A percentile compares a stretch with the other conserved stretches of the same genome.
Conservation (phyloP, 23 red algal species). For the Gracilaria domingensis region DNA sequence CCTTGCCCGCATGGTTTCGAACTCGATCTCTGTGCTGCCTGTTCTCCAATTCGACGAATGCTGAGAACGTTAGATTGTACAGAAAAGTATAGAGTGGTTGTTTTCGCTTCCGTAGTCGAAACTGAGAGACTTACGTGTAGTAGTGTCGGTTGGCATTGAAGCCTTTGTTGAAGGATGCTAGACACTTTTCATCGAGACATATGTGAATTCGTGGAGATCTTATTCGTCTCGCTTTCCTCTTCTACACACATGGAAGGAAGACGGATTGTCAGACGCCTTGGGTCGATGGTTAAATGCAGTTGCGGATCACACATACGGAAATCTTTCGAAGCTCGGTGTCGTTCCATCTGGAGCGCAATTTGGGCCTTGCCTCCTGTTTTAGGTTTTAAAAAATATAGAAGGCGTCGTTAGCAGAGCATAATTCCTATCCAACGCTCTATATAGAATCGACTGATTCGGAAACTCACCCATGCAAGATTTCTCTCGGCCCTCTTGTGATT, state of each 20-base stretch:
- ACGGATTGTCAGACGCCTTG: too few species aligned
- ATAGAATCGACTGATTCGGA: neutral
- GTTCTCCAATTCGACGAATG: neutral
- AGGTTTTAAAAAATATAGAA: neutral
- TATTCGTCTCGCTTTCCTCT: neutral
- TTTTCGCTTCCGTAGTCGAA: neutral
- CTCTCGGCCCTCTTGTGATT: constrained; percentile 17
- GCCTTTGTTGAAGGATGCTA: constrained; percentile 31
- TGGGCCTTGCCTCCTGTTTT: neutral
- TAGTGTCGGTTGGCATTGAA: constrained; percentile 31
- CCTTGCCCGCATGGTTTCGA: neutral
- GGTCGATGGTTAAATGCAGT: too few species aligned
- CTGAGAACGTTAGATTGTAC: neutral
- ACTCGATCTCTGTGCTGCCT: neutral
- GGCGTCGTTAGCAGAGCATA: neutral
- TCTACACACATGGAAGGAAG: neutral
- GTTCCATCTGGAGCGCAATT: neutral
- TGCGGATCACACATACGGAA: neutral
- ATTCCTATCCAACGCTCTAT: neutral
- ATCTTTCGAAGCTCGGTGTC: neutral
- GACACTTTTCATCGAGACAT: neutral
- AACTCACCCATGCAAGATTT: neutral
- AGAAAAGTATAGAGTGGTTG: neutral
- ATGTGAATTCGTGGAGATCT: constrained; percentile 22
- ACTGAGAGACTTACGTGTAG: neutral